Conservation (phyloP, 257 asterid species). For the Petunia axillaris region DNA sequence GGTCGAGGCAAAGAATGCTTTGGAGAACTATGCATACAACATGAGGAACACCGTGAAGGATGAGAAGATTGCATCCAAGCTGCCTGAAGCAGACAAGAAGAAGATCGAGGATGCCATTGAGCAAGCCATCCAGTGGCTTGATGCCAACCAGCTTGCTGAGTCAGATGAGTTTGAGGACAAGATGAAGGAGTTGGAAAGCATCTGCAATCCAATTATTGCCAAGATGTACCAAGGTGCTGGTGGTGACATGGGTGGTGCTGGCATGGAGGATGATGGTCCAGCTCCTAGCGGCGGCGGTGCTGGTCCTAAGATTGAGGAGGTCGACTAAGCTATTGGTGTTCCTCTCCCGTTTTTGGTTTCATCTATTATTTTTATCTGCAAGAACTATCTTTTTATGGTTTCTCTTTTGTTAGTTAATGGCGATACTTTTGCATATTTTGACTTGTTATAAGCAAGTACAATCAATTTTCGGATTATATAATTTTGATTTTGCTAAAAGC, state of each 20-base stretch:
- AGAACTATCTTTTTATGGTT: background rate
- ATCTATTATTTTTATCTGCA: background rate
- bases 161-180: conserved; percentile 44
- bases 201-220: conserved; percentile 23
- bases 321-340: conserved; percentile 39
- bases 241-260: conserved; percentile 40
- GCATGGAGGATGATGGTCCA: conserved; percentile 57
- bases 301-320: conserved; percentile 70
- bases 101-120: conserved; percentile 44
- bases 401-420: background rate
- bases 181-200: conserved; percentile 37
- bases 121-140: conserved; percentile 40
- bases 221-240: conserved; percentile 37
- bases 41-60: conserved; percentile 90
- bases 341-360: background rate
- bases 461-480: conserved; percentile 8
- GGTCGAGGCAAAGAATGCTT: conserved; percentile 74
- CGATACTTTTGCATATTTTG: background rate
- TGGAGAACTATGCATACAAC: conserved; percentile 86
- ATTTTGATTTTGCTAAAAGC: background rate
- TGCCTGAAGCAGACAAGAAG: conserved; percentile 40
- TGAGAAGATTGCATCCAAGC: conserved; percentile 75
- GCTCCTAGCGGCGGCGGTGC: conserved; percentile 51
- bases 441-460: conserved; percentile 13
- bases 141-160: conserved; percentile 42